phyloP scores from a whole-genome alignment of 129 eudicot species.

The Centrapalus pauciflorus region DNA sequence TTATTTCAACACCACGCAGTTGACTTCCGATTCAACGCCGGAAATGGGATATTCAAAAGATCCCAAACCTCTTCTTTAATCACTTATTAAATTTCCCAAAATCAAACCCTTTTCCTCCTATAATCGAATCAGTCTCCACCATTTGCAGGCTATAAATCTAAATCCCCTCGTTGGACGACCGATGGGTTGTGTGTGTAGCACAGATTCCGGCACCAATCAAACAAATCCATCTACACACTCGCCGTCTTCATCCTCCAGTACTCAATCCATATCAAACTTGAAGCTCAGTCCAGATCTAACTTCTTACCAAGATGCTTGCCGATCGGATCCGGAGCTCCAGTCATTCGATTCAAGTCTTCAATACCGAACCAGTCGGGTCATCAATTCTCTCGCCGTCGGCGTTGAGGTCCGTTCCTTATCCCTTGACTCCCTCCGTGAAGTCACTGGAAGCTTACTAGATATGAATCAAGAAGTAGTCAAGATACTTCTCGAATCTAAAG shows the following conservation, averaged over 20 bases:
- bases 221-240: neutral
- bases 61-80: slow-evolving; percentile 1
- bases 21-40: slow-evolving; percentile 14
- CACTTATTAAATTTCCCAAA: neutral
- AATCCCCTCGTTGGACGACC: neutral
- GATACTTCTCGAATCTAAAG: slow-evolving; percentile 41
- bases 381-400: slow-evolving; percentile 55
- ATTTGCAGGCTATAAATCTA: neutral
- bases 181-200: slow-evolving; percentile 30
- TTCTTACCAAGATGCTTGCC: slow-evolving; percentile 64
- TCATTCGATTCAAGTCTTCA: slow-evolving; percentile 53
- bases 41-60: slow-evolving; percentile 14
- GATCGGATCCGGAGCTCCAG: slow-evolving; percentile 57
- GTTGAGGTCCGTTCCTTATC: slow-evolving; percentile 57
- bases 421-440: slow-evolving; percentile 57
- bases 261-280: slow-evolving; percentile 16
- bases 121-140: neutral
- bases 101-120: neutral
- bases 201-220: slow-evolving; percentile 15
- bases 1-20: slow-evolving; percentile 16
- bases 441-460: slow-evolving; percentile 49
- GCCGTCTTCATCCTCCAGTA: slow-evolving; percentile 14
- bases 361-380: slow-evolving; percentile 47
- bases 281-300: slow-evolving; percentile 38
- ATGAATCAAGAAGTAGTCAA: slow-evolving; percentile 65